Evolutionary conservation across 257 asterid species (phyloP).

Genomic region (Oldenlandia corymbosa): DNA sequence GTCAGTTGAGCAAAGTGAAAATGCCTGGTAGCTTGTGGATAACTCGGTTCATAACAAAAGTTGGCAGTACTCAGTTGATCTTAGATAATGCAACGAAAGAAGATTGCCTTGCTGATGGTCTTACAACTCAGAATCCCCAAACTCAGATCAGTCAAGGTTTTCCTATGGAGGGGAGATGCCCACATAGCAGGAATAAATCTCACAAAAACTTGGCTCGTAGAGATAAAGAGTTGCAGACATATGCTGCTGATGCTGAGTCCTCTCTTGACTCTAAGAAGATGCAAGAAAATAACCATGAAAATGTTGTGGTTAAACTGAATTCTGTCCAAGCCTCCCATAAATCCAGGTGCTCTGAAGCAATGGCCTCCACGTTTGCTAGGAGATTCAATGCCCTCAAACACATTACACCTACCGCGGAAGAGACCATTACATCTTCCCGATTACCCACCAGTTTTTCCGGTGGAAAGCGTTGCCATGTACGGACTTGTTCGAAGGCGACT

Average conservation of each 20-base stretch:
- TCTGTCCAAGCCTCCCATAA: conserved; percentile 19
- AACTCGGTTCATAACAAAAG: conserved; percentile 43
- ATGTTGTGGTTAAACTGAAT: conserved; percentile 16
- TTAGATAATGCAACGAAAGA: conserved; percentile 22
- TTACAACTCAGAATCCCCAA: conserved; percentile 14
- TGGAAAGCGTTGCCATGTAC: conserved; percentile 53
- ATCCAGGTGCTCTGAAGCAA: conserved; percentile 39
- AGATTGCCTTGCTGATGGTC: conserved; percentile 17
- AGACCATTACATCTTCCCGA: conserved; percentile 19
- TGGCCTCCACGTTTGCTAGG: conserved; percentile 57
- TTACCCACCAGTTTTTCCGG: conserved; percentile 44
- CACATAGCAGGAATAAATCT: conserved; percentile 12
- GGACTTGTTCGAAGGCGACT: conserved; percentile 34
- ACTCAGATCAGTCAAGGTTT: conserved; percentile 17
- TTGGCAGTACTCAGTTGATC: conserved; percentile 11
- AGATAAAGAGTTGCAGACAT: conserved; percentile 17
- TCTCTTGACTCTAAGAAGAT: conserved; percentile 24
- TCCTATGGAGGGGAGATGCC: conserved; percentile 18
- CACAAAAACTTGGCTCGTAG: conserved; percentile 18
- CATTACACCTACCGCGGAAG: conserved; percentile 26
- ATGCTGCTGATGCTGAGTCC: conserved; percentile 20
- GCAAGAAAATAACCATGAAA: conserved; percentile 9
- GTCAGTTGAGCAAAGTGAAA: conserved; percentile 25
- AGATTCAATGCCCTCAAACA: conserved; percentile 59
- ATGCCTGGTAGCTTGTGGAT: conserved; percentile 57